Conservation (phyloP, 345 rosid species). For the Brassica rapa region DNA sequence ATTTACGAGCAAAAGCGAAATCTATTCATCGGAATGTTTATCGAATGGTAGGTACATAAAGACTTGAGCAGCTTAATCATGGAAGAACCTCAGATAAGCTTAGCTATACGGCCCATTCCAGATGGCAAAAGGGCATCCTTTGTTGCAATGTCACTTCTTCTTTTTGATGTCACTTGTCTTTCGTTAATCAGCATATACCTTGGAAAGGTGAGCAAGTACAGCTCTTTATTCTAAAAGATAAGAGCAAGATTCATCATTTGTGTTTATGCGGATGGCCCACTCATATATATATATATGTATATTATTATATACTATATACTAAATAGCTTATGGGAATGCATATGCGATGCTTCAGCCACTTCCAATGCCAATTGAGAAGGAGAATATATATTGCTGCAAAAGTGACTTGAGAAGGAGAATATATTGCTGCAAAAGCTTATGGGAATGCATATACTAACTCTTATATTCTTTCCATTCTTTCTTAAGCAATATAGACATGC, state of each 20-base stretch:
- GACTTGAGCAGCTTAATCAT: neutral
- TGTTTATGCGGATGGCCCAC: constrained; percentile 7
- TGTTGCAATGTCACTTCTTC: constrained; percentile 1
- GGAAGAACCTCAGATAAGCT: constrained; percentile 2
- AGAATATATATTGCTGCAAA: neutral
- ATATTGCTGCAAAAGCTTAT: no score
- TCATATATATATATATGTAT: neutral
- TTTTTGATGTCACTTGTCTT: constrained; percentile 11
- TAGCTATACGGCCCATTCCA: constrained; percentile 1
- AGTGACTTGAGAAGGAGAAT: no score
- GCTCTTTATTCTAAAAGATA: constrained; percentile 17
- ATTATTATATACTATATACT: neutral
- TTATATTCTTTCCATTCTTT: neutral
- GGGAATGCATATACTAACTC: no score
- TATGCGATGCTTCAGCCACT: neutral
- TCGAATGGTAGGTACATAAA: neutral
- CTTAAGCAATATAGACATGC: neutral
- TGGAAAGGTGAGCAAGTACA: neutral
- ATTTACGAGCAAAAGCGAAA: neutral
- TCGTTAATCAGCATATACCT: constrained; percentile 20
- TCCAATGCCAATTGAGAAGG: neutral
- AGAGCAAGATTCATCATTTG: constrained; percentile 6
- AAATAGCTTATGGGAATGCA: neutral
- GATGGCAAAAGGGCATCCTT: neutral
- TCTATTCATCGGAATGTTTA: neutral